A percentile compares a stretch with the other conserved stretches of the same genome.
These are phyloP conservation scores for Quercus bicolor DNA, from an alignment of 306 rosid genomes.

Conservation along the genomic window DNA sequence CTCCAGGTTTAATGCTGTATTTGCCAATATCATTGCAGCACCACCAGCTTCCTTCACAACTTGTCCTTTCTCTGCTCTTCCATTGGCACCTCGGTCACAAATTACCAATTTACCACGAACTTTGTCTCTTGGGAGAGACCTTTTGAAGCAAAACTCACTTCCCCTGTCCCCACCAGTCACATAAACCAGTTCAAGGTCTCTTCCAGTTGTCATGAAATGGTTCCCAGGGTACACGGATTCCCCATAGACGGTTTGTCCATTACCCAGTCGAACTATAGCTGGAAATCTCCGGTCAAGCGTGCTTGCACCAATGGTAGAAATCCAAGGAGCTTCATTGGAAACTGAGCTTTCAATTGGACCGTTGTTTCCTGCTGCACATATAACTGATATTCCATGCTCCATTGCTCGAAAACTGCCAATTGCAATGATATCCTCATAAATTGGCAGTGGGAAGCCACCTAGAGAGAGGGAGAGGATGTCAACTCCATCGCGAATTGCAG, in stretches of 20 bases:
- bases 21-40: conserved; percentile 77
- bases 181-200: conserved; percentile 62
- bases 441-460: conserved; percentile 77
- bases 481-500: conserved; percentile 76
- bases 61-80: conserved; percentile 89
- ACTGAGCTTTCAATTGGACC: conserved; percentile 81
- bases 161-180: conserved; percentile 38
- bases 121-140: conserved; percentile 72
- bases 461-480: conserved; percentile 82
- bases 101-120: conserved; percentile 79
- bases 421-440: conserved; percentile 75
- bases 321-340: conserved; percentile 95
- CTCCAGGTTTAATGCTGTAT: conserved; percentile 71
- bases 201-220: conserved; percentile 18
- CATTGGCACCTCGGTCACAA: conserved; percentile 82
- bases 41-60: conserved; percentile 89
- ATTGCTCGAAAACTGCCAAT: conserved; percentile 85
- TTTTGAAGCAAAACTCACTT: conserved; percentile 64
- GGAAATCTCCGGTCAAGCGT: conserved; percentile 78
- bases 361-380: conserved; percentile 86
- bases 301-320: conserved; percentile 81
- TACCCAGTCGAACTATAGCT: conserved; percentile 57
- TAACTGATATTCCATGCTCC: conserved; percentile 75
- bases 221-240: conserved; percentile 71
- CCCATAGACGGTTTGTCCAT: conserved; percentile 63